Evolutionary conservation across 2,329 filamentous ascomycete species (phyloP).

Genomic region (Botryotinia calthae): DNA sequence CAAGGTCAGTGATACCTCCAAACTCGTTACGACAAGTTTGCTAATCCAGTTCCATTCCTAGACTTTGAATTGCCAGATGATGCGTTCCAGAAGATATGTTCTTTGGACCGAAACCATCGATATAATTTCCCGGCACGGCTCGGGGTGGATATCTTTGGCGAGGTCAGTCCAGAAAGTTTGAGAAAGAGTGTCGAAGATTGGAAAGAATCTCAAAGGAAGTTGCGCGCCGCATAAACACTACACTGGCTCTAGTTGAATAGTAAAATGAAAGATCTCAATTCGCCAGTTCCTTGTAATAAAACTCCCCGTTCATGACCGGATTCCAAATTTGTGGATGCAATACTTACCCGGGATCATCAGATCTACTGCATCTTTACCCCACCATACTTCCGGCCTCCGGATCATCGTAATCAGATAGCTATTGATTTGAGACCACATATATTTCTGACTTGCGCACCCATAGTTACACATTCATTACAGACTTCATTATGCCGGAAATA

Average conservation of each 20-base stretch:
- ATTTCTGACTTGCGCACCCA: background rate
- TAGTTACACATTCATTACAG: background rate
- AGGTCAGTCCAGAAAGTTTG: conserved; percentile 41
- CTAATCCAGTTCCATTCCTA: conserved; percentile 31
- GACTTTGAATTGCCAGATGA: conserved; percentile 42
- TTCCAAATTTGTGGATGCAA: conserved; percentile 1
- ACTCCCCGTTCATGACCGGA: background rate
- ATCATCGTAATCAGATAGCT: background rate
- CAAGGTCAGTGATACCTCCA: conserved; percentile 32
- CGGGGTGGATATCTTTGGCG: conserved; percentile 46
- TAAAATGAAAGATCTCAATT: background rate
- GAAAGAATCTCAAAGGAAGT: conserved; percentile 18
- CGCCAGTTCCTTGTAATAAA: background rate
- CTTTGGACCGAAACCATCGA: conserved; percentile 42
- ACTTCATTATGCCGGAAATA: conserved; percentile 57
- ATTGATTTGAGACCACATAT: conserved; percentile 5
- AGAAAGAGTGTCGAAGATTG: conserved; percentile 39
- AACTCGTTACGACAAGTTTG: background rate
- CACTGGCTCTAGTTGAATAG: background rate
- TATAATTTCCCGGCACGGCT: conserved; percentile 46
- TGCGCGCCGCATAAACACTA: background rate
- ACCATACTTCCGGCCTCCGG: background rate
- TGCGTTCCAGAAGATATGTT: conserved; percentile 42
- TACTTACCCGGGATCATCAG: conserved; percentile 10
- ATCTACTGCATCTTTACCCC: conserved; percentile 4